Evolutionary conservation across 1,139 yeast genomes (phyloP).

Genomic region (Suhomyces taliae): DNA sequence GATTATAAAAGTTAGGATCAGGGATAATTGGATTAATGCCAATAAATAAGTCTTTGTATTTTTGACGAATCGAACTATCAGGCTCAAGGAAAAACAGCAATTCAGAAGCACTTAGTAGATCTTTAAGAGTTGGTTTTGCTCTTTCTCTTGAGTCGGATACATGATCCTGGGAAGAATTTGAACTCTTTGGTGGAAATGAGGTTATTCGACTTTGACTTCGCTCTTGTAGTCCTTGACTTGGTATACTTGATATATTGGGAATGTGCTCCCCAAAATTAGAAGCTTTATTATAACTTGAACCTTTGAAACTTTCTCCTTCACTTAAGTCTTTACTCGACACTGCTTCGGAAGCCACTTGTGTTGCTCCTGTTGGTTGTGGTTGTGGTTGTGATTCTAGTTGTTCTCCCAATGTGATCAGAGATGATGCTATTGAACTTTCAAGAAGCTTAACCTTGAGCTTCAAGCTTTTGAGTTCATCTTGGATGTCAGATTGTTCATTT

Average conservation of each 20-base stretch:
- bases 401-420: not conserved
- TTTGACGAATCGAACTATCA: not conserved
- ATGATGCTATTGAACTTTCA: slow-evolving; percentile 7
- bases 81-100: slow-evolving; percentile 1
- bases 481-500: slow-evolving; percentile 1
- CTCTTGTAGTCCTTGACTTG: not conserved
- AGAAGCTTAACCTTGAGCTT: slow-evolving; percentile 11
- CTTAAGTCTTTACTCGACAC: too few relatives aligned
- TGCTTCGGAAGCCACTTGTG: too few relatives aligned
- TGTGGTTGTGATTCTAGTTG: not conserved
- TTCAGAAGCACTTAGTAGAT: not conserved
- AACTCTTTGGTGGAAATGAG: not conserved
- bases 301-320: too few relatives aligned
- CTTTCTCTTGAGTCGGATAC: not conserved
- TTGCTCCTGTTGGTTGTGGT: not conserved
- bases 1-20: slow-evolving; percentile 5
- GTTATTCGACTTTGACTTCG: not conserved
- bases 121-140: not conserved
- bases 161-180: not conserved
- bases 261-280: too few relatives aligned
- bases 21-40: slow-evolving; percentile 5
- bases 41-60: slow-evolving; percentile 3
- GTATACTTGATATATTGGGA: too few relatives aligned
- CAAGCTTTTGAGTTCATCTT: slow-evolving; percentile 10
- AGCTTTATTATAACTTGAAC: too few relatives aligned